Evolutionary conservation across 352 stramenopile genomes (phyloP).

Genomic region (Aphanomyces invadans): DNA sequence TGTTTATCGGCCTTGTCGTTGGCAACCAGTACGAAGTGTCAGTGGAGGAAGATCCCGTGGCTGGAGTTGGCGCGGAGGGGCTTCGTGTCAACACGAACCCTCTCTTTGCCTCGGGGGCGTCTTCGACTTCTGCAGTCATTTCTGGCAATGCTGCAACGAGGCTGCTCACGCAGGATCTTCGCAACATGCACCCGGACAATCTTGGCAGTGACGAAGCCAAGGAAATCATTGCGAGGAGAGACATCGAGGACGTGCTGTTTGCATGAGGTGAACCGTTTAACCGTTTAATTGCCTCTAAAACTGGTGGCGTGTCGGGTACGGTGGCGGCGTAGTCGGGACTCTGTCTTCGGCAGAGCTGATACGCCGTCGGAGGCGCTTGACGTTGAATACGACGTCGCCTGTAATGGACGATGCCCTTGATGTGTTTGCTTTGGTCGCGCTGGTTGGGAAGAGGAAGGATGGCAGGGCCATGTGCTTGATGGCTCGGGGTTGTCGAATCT

Average conservation of each 20-base stretch:
- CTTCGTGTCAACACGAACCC: not conserved
- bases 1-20: slow-evolving; percentile 6
- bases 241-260: slow-evolving; percentile 20
- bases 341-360: not conserved
- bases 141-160: slow-evolving; percentile 5
- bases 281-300: slow-evolving; percentile 5
- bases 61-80: slow-evolving; percentile 8
- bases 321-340: slow-evolving; percentile 10
- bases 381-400: slow-evolving; percentile 15
- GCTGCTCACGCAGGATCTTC: slow-evolving; percentile 6
- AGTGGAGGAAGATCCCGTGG: slow-evolving; percentile 15
- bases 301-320: slow-evolving; percentile 18
- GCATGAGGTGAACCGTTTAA: not conserved
- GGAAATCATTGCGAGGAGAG: not conserved
- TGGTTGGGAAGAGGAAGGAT: not conserved
- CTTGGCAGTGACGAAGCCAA: not conserved
- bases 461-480: slow-evolving; percentile 13
- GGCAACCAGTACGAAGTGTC: not conserved
- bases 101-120: slow-evolving; percentile 12
- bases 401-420: not conserved
- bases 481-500: not conserved
- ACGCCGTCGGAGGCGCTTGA: slow-evolving; percentile 8
- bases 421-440: not conserved
- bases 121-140: not conserved
- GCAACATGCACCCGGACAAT: not conserved